Evolutionary conservation across 2,329 filamentous ascomycete species (phyloP).

Genomic region (Colletotrichum cereale): DNA sequence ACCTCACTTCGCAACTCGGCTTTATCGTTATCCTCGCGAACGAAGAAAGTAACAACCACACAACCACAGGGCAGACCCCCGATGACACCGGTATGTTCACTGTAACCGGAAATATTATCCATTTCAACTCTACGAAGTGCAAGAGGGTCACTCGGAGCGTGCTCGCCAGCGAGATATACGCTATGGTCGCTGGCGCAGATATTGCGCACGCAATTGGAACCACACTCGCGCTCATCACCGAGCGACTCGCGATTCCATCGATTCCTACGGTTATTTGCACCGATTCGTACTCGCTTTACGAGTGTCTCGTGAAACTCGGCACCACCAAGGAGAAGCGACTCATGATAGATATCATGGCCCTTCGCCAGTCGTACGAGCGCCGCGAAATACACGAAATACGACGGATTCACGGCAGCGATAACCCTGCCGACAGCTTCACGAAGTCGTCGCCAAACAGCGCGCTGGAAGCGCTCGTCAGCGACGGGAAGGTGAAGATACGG

Average conservation of each 20-base stretch:
- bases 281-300: conserved; percentile 41
- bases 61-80: no score
- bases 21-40: background rate
- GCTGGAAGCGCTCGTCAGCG: background rate
- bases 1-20: background rate
- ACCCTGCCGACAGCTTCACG: background rate
- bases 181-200: background rate
- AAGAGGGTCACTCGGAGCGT: background rate
- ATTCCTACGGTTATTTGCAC: conserved; percentile 32
- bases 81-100: background rate
- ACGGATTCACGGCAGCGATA: conserved; percentile 22
- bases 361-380: conserved; percentile 41
- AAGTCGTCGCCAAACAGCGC: background rate
- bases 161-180: background rate
- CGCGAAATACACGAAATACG: conserved; percentile 39
- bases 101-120: background rate
- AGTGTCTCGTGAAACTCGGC: conserved; percentile 39
- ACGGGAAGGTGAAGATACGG: background rate
- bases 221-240: background rate
- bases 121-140: conserved; percentile 2
- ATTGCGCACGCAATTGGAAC: background rate
- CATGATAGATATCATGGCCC: conserved; percentile 43
- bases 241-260: background rate
- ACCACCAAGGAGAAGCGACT: conserved; percentile 41
- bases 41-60: background rate